Evolutionary conservation across 179 eudicot species (phyloP).

Genomic region (Sideroxylon spinosum): DNA sequence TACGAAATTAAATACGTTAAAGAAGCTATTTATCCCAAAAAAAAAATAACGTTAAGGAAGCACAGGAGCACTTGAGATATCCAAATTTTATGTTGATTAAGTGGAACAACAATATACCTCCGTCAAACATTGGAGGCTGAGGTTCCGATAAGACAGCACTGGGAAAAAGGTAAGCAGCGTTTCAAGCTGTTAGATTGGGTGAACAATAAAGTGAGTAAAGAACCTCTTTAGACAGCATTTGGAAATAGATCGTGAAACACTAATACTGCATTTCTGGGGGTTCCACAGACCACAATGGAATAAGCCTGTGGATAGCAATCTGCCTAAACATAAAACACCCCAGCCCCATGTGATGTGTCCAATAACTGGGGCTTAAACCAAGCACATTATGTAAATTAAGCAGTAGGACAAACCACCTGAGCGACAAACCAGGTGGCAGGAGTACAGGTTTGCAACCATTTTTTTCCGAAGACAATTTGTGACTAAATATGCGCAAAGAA

Average conservation of each 20-base stretch:
- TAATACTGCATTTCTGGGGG: background rate
- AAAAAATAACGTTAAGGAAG: background rate
- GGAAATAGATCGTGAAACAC: background rate
- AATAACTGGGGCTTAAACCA: background rate
- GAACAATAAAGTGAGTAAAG: constrained; percentile 13
- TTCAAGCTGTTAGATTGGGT: constrained; percentile 56
- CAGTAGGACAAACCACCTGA: background rate
- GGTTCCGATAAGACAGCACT: constrained; percentile 79
- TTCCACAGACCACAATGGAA: background rate
- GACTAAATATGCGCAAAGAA: too few species aligned
- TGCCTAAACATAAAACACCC: background rate
- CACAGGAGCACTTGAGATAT: background rate
- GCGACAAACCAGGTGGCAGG: background rate
- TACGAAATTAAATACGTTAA: background rate
- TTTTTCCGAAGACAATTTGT: background rate
- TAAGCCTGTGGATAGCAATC: background rate
- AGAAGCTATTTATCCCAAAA: too few species aligned
- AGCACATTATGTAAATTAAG: background rate
- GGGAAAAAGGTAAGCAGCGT: constrained; percentile 82
- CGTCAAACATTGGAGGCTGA: constrained; percentile 88
- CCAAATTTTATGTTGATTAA: background rate
- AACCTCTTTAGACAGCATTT: background rate
- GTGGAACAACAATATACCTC: constrained; percentile 48
- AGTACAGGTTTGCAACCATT: constrained; percentile 2
- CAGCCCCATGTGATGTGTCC: background rate